phyloP scores from a whole-genome alignment of 2,329 filamentous ascomycete genomes.

The Cytospora piceae region DNA sequence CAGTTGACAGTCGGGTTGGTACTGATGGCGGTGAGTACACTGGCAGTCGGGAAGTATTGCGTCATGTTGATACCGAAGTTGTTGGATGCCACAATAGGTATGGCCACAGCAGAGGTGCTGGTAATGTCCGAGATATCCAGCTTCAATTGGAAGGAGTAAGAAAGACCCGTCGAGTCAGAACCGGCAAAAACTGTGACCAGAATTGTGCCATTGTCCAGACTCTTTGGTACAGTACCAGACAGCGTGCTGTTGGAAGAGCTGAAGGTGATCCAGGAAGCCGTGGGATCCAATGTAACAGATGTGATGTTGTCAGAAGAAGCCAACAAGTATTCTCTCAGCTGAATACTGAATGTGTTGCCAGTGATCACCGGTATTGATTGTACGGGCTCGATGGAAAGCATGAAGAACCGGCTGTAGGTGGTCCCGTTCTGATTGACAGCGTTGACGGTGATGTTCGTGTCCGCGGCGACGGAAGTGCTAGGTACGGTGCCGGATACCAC shows the following conservation, averaged over 20 bases:
- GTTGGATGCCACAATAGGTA: slow-evolving; percentile 9
- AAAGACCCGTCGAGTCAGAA: neutral
- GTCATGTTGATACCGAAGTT: slow-evolving; percentile 2
- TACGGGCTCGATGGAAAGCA: neutral
- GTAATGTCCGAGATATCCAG: slow-evolving; percentile 4
- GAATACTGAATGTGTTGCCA: neutral
- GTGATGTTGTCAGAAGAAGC: neutral
- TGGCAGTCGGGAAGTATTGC: slow-evolving; percentile 7
- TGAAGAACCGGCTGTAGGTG: slow-evolving; percentile 9
- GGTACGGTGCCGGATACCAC: slow-evolving; percentile 4
- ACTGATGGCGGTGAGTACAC: slow-evolving; percentile 2
- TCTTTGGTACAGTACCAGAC: slow-evolving; percentile 3
- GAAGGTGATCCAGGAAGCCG: neutral
- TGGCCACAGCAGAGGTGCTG: neutral
- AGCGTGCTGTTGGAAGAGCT: neutral
- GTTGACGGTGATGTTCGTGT: slow-evolving; percentile 2
- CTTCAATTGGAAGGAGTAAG: slow-evolving; percentile 8
- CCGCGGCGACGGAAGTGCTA: neutral
- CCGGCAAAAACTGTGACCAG: neutral
- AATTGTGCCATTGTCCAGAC: neutral
- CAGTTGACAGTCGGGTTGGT: neutral
- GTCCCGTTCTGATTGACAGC: neutral
- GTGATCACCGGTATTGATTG: neutral
- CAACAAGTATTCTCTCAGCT: neutral
- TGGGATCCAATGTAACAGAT: neutral